Base-by-base conservation (phyloP, 2,329 filamentous ascomycete genomes). In the Hymenoscyphus fraxineus region DNA sequence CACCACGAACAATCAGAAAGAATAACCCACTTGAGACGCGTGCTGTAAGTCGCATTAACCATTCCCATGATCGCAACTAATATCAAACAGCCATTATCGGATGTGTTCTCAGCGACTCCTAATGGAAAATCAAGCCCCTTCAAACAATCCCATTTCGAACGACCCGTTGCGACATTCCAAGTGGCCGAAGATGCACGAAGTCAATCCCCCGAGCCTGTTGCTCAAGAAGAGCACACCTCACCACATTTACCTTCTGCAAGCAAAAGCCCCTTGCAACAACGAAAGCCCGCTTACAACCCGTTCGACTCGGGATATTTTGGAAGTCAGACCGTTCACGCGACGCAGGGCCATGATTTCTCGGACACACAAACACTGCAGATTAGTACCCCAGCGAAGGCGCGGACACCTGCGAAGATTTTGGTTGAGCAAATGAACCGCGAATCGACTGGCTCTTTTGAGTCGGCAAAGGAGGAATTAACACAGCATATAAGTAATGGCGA, bases 231-330 rank as follows among this genome's bases (percentile, higher is more conserved):
- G 74, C 77, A 55, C 15, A 44, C 62, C 39, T 54, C 60, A 31
- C 51, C 51, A 39, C 47, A 55, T 31, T 61, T 67, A 31, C 39
- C 60, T 47, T 60, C 58, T 16, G 60, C 61, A 3, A 58, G 57
- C 41, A 61, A 70, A 13, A 59, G 65, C 27, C 60, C 62, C 51
- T 22, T 51, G 22, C 69, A 67, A 15, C 68, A 67, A 40, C 68
- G 60, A 13, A 73, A 74, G 44, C 68, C 73, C n/a, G 66, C 74
- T n/a, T 73, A 70, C 31, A 73, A 71, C 32, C 47, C 64, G 10
- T 79, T 80, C 1, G 89, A 92, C 70, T 92, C 89, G 40, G 89
- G 89, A 35, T 92, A 91, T 71, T 86, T 90, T 77, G 89, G 88
- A 58, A 89, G 87, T 70, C 86, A 88, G 70, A 60, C 70, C 38